Evolutionary conservation across 495 filamentous ascomycete genomes (phyloP).

Genomic region (Xylaria grammica): DNA sequence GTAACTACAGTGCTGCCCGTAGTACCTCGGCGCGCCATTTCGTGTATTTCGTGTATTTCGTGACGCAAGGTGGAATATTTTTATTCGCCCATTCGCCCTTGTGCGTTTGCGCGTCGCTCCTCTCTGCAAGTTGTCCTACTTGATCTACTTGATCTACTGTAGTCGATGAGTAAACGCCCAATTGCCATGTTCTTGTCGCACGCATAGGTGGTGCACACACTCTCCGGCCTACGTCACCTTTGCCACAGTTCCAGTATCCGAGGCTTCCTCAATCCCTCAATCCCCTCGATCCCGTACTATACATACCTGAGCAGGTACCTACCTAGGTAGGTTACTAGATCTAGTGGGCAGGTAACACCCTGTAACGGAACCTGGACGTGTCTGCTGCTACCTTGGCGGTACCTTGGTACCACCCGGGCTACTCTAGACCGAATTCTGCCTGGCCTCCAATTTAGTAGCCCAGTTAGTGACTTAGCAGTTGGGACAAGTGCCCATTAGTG

Average conservation of each 20-base stretch:
- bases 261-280: not conserved
- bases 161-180: not conserved
- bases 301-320: too few species aligned
- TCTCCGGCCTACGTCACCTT: slow-evolving; percentile 15
- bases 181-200: not conserved
- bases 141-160: not conserved
- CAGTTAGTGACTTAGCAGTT: slow-evolving; percentile 11
- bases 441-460: not conserved
- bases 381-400: not conserved
- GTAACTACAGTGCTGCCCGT: too few species aligned
- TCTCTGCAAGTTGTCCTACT: not conserved
- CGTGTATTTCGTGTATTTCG: not conserved
- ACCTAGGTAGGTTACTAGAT: too few species aligned
- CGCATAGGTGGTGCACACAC: slow-evolving; percentile 2
- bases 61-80: too few species aligned
- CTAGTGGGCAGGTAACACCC: too few species aligned
- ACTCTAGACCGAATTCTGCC: not conserved
- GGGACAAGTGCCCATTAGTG: slow-evolving; percentile 7
- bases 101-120: not conserved
- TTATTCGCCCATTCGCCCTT: not conserved
- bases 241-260: not conserved
- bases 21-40: slow-evolving; percentile 14
- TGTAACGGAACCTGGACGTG: not conserved
- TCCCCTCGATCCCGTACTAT: too few species aligned
- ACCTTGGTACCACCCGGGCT: not conserved